Evolutionary conservation across 192 early-diverging fungal species (phyloP).

Genomic region (Gonapodya prolifera): DNA sequence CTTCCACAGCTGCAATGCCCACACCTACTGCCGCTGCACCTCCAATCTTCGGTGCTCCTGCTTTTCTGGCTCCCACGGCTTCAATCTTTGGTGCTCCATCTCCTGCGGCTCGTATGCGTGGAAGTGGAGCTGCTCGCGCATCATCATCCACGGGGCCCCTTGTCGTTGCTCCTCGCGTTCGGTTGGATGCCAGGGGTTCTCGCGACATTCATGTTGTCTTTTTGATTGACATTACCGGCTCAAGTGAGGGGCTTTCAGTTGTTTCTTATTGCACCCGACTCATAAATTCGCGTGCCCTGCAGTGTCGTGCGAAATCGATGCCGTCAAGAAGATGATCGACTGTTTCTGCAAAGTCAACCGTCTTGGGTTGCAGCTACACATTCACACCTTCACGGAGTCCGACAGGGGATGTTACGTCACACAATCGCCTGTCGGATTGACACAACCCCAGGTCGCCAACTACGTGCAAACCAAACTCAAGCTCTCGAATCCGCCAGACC

Average conservation of each 20-base stretch:
- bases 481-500: background rate
- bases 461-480: background rate
- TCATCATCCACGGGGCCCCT: background rate
- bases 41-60: background rate
- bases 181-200: background rate
- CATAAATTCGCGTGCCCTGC: background rate
- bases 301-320: background rate
- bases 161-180: background rate
- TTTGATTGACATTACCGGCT: background rate
- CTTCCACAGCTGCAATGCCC: background rate
- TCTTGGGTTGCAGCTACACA: background rate
- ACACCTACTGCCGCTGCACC: background rate
- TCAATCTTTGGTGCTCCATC: background rate
- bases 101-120: background rate
- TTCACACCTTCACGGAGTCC: background rate
- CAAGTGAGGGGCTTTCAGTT: background rate
- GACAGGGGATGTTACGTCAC: background rate
- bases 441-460: background rate
- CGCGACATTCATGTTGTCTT: background rate
- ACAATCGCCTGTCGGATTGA: background rate
- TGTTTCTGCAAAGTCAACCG: background rate
- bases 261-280: too few species aligned
- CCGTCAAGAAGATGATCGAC: background rate
- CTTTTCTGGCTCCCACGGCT: background rate
- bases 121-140: constrained; percentile 3